Base-by-base conservation (phyloP, 164 flowering plant genomes). In the Vitis riparia region DNA sequence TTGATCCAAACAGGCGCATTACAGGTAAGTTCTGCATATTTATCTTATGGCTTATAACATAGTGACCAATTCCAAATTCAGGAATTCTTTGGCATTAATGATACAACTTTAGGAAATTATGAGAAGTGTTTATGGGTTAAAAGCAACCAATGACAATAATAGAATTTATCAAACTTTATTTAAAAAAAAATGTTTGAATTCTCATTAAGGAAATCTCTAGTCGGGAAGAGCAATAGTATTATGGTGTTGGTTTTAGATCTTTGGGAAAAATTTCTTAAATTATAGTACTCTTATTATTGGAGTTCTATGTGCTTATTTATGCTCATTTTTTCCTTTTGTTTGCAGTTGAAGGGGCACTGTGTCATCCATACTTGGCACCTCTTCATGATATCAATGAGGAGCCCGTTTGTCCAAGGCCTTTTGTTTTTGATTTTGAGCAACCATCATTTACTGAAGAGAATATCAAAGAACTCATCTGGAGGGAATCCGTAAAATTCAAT, bases 381-480 rank as follows among this genome's bases (percentile, higher is more conserved):
- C 94, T 93, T 66, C 98, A 91, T 69, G 89, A 91, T 68, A 86
- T 90, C 73, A 89, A 90, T 15, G 96, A 85, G 80, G 98, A 93
- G 79, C 97, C 98, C 4, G 79, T 87, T 68, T 93, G 98, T 73
- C 81, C 84, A 7, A 75, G 78, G 78, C 91, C 94, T 37, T 93
- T 93, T 82, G 71, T 65, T 82, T 90, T 90, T 78, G 94, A 93
- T 74, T 93, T 91, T 65, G 98, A 93, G 88, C 98, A 90, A 72
- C 97, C 94, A 23, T 80, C 96, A 3, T 89, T 82, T 71, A 91
- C 93, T 29, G 97, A 91, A 80, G 96, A 90, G 76, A 87, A 90
- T 62, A 93, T 93, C 80, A 93, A 91, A 81, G 98, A 93, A 77
- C 88, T 93, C 71, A 89, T 91, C 59, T 93, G 92, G 92, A 82